These are phyloP conservation scores for Flaveria robusta DNA, from an alignment of 129 eudicot genomes.

Conservation along the genomic window DNA sequence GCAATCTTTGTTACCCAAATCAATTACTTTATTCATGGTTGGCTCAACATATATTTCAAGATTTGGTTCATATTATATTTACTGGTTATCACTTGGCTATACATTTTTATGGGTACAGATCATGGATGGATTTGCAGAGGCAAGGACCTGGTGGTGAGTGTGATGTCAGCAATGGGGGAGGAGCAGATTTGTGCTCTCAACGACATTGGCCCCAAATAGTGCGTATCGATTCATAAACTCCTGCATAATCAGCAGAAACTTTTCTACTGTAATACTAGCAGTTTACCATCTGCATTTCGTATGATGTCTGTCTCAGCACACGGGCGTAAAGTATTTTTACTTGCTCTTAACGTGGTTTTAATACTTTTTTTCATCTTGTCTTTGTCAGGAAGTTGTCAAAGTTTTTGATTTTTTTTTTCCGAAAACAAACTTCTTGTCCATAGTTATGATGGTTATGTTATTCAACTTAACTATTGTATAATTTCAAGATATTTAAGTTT, in stretches of 20 bases:
- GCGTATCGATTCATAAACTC: neutral
- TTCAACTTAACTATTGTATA: too few relatives aligned
- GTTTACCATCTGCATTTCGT: neutral
- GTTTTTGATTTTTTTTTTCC: too few relatives aligned
- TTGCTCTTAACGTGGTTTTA: neutral
- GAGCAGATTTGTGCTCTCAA: slow-evolving; percentile 64
- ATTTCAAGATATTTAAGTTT: too few relatives aligned
- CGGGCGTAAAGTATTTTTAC: slow-evolving; percentile 13
- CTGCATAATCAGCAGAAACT: slow-evolving; percentile 23
- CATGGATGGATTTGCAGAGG: slow-evolving; percentile 59
- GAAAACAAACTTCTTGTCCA: neutral
- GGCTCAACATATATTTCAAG: neutral
- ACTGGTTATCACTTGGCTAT: neutral
- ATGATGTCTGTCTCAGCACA: slow-evolving; percentile 18
- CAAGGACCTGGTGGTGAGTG: slow-evolving; percentile 56
- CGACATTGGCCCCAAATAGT: slow-evolving; percentile 54
- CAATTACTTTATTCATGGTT: neutral
- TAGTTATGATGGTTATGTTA: neutral
- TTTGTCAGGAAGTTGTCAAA: neutral
- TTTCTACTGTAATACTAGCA: neutral
- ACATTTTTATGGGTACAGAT: slow-evolving; percentile 34
- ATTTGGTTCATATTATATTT: neutral
- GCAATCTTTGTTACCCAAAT: neutral
- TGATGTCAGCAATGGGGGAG: slow-evolving; percentile 69
- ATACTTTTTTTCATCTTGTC: neutral